Percentiles rank a stretch among this genome's conserved stretches.
Conservation (phyloP, 257 asterid species). For the Fraxinus cuspidata region DNA sequence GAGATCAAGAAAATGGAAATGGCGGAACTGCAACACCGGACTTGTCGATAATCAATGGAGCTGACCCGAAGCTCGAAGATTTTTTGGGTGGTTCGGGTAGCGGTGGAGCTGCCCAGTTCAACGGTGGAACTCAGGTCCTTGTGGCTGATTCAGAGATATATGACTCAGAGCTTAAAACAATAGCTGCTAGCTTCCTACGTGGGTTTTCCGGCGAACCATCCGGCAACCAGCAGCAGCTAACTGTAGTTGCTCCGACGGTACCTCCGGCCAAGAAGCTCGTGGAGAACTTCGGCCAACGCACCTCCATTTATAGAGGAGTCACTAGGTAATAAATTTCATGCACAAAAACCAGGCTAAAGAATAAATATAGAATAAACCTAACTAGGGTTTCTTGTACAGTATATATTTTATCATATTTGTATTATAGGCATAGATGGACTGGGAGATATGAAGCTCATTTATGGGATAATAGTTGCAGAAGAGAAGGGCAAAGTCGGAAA, state of each 20-base stretch:
- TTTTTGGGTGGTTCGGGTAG: constrained; percentile 55
- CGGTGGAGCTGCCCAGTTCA: constrained; percentile 29
- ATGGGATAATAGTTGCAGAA: constrained; percentile 90
- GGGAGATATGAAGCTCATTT: constrained; percentile 91
- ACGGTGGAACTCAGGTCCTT: constrained; percentile 26
- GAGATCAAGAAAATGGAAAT: constrained; percentile 33
- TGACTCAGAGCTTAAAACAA: constrained; percentile 60
- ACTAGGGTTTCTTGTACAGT: background rate
- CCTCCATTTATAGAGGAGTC: constrained; percentile 73
- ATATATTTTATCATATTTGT: background rate
- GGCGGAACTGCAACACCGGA: constrained; percentile 12
- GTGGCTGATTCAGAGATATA: constrained; percentile 33
- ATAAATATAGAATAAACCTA: constrained; percentile 6
- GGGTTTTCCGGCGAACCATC: constrained; percentile 44
- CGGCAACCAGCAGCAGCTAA: constrained; percentile 32
- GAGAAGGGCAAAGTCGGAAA: constrained; percentile 95
- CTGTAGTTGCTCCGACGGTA: constrained; percentile 33
- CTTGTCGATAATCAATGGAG: constrained; percentile 23
- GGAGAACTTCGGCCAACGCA: constrained; percentile 81
- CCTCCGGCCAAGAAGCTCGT: constrained; percentile 58
- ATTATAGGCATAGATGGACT: constrained; percentile 76
- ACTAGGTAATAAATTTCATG: constrained; percentile 53
- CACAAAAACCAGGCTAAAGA: constrained; percentile 3
- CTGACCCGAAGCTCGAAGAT: constrained; percentile 69
- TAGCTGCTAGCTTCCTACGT: constrained; percentile 59